Conservation (phyloP, 1,284 basidiomycete species). For the Mrakiaceae sp. region DNA sequence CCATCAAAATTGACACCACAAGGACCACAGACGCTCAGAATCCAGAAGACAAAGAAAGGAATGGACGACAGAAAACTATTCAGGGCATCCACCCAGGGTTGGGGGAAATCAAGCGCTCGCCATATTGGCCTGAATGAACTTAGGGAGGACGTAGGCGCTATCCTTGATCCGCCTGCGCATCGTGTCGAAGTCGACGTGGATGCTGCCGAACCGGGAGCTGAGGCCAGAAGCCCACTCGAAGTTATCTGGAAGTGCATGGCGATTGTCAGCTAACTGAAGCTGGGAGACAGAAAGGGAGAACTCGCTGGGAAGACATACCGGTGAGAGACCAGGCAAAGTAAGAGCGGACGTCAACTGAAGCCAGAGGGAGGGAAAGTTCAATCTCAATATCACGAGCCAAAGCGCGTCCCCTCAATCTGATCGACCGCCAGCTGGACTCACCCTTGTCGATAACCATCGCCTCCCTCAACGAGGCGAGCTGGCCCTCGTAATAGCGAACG, state of each 20-base stretch:
- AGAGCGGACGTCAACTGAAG: constrained; percentile 24
- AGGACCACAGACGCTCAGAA: too few species aligned
- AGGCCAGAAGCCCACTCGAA: constrained; percentile 48
- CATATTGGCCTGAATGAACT: constrained; percentile 15
- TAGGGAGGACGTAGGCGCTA: constrained; percentile 46
- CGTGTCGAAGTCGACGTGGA: constrained; percentile 55
- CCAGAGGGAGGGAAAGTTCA: too few species aligned
- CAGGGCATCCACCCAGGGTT: not conserved
- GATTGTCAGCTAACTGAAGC: not conserved
- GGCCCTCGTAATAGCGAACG: constrained; percentile 55
- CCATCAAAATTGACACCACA: too few species aligned
- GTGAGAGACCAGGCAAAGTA: constrained; percentile 58
- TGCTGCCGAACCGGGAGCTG: constrained; percentile 27
- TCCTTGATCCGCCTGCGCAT: constrained; percentile 58
- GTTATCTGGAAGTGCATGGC: constrained; percentile 40
- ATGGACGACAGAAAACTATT: too few species aligned
- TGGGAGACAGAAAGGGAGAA: not conserved
- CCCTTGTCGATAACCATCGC: constrained; percentile 53
- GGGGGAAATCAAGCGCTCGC: not conserved
- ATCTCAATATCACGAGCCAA: too few species aligned
- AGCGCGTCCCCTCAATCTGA: too few species aligned
- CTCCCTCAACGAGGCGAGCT: constrained; percentile 46
- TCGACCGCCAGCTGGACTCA: constrained; percentile 37
- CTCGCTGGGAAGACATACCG: too few species aligned
- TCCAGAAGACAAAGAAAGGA: too few species aligned